Base-by-base conservation (phyloP, 2,329 filamentous ascomycete species). In the Aspergillus neotritici region DNA sequence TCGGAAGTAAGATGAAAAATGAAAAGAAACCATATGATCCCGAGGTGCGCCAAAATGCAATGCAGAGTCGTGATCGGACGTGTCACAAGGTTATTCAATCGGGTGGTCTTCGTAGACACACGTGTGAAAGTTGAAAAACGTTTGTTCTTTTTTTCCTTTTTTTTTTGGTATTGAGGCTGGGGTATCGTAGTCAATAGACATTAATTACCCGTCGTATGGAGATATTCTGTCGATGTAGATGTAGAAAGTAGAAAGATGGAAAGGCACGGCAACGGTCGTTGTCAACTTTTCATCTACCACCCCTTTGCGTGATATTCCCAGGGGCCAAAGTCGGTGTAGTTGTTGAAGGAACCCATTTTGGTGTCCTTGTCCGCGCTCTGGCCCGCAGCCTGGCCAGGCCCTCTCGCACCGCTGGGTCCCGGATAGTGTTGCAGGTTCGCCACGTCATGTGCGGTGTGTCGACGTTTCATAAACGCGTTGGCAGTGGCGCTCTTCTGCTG, bases 401-500 rank as follows among this genome's bases (percentile, higher is more conserved):
- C 67, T 78, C 79, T 66, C 5, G 74, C 79, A 3, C 74, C 68
- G 59, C 76, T 77, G 3, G 73, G 67, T 53, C 86, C 83, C 4
- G 87, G 86, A 58, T 85, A 87, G 64, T 93, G 82, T 69, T 84
- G 86, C 34, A 97, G 76, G 65, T 94, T 94, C 49, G 87, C 86
- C 50, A 96, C 82, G 61, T 96, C 90, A 53, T 91, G 86, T 2
- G 91, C 87, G 14, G 90, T 95, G 64, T 96, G 89, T 47, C 88
- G 78, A 50, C 91, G 82, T 74, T 95, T 94, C 45, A 95, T 76
- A 42, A 91, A 87, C 1, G 90, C 88, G 51, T 91, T 90, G 57
- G 84, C 87, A 6, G 88, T 91, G 29, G 86, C 85, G 46, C 87
- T 88, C 77, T 93, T 94, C 62, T 97, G 91, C 61, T 94, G 88